Base-by-base conservation (phyloP, 129 eudicot genomes). In the Lonicera japonica region DNA sequence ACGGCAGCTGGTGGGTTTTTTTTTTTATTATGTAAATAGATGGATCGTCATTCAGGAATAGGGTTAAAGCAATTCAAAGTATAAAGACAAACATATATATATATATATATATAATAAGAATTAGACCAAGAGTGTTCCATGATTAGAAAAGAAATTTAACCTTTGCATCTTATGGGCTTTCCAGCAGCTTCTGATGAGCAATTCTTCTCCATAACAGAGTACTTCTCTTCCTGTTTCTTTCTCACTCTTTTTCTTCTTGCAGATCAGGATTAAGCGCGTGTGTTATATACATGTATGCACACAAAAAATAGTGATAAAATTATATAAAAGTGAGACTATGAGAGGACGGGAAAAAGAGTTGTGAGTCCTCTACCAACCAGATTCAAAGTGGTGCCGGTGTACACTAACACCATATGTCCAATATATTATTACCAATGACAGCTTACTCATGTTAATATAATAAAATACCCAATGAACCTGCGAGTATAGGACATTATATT, bases 91-190 rank as follows among this genome's bases (percentile, higher is more conserved):
- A 29, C 6, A 6, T 29, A 29, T 29, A 21, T 8, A 18, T 1
- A 29, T 1, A 1, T 6, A 38, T n/a, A 36, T 16, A 3, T 61
- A 61, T 29, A 11, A 36, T 16, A 22, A 64, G 5, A 11, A 43
- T 43, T 43, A 1, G 16, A 14, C 11, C 5, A 22, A 19, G 48
- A 23, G 11, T n/a, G 16, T 1, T n/a, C 10, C 55, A 50, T 11
- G 21, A 50, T 14, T 14, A 14, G 51, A 45, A 45, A 23, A 12
- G 11, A 23, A 48, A 34, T 11, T 16, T 3, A 21, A 66, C 78
- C 78, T 75, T 62, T 68, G 62, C 80, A 75, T 56, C 56, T 64
- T 58, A 75, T 69, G 53, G 80, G 80, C 18, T 75, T 69, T 24
- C 75, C 75, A 0, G 75, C 80, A 21, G 80, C 63, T 25, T n/a